Base-by-base conservation (phyloP, 2,329 filamentous ascomycete genomes). In the Geosmithia putterillii region DNA sequence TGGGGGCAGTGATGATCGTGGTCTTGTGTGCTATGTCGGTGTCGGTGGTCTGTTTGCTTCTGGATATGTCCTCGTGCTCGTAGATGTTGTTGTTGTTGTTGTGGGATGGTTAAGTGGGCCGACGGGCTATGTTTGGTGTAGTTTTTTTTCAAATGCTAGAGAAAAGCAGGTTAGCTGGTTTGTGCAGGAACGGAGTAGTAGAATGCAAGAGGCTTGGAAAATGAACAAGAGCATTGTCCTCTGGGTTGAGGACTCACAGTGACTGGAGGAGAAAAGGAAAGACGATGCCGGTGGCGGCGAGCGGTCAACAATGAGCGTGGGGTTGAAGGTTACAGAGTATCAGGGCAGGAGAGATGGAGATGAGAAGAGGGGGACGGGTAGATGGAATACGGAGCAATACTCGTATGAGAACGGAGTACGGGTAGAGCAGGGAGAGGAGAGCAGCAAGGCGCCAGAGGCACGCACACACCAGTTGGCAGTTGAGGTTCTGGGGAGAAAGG, bases 181-280 rank as follows among this genome's bases (percentile, higher is more conserved):
- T n/a, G n/a, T n/a, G n/a, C n/a, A n/a, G n/a, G n/a, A n/a, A n/a
- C n/a, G n/a, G n/a, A n/a, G n/a, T n/a, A n/a, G n/a, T n/a, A n/a
- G n/a, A n/a, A n/a, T n/a, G n/a, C n/a, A n/a, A n/a, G n/a, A n/a
- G n/a, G 5, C 10, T 12, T 32, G 28, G 28, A 32, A 25, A 7
- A 9, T 9, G 28, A 12, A 3, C 10, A 32, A 32, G 10, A 32
- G 28, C 15, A 12, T 32, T 32, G 10, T 14, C 10, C 10, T 32
- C 23, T 6, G 10, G 23, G 28, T 12, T 12, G 28, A 18, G 25
- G 22, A 43, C 42, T 43, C 36, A 43, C 42, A 43, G 28, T 43
- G 42, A 43, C 36, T 39, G 20, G 4, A 25, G 17, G 37, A 38
- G 7, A 38, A 25, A 15, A 40, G 2, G n/a, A 42, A 36, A 38